Percentiles rank a stretch among this genome's conserved stretches.
Conservation (phyloP, 1,284 basidiomycete species). For the Caloboletus inedulis region DNA sequence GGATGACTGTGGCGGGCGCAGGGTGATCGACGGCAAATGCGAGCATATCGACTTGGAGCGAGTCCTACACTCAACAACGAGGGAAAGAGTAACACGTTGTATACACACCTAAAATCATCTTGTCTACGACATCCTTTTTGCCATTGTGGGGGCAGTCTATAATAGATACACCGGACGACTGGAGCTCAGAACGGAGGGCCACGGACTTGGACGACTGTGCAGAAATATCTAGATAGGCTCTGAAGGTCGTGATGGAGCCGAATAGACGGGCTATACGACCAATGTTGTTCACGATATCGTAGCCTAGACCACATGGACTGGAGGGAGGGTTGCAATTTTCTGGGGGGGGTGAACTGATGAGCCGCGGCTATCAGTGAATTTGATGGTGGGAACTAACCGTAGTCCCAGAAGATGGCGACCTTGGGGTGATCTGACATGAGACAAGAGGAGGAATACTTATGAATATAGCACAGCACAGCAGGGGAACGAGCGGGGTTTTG, state of each 20-base stretch:
- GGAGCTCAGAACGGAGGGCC: constrained; percentile 51
- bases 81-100: not conserved
- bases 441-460: constrained; percentile 10
- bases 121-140: constrained; percentile 44
- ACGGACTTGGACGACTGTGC: constrained; percentile 30
- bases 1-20: constrained; percentile 42
- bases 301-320: constrained; percentile 41
- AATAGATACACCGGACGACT: constrained; percentile 57
- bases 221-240: constrained; percentile 50
- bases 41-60: constrained; percentile 44
- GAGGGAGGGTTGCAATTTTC: constrained; percentile 55
- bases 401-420: constrained; percentile 64
- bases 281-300: constrained; percentile 43
- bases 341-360: constrained; percentile 22
- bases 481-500: constrained; percentile 16
- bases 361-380: not conserved
- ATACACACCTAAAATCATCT: constrained; percentile 38
- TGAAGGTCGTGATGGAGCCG: constrained; percentile 47
- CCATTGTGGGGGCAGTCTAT: constrained; percentile 58
- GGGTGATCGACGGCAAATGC: constrained; percentile 46
- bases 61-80: constrained; percentile 11
- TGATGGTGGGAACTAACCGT: constrained; percentile 39
- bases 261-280: constrained; percentile 41
- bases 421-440: constrained; percentile 35
- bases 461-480: constrained; percentile 4